Percentiles rank a stretch among this genome's conserved stretches.
Evolutionary conservation across 2,329 filamentous ascomycete genomes (phyloP).

Genomic region (Ophiostoma sp.): DNA sequence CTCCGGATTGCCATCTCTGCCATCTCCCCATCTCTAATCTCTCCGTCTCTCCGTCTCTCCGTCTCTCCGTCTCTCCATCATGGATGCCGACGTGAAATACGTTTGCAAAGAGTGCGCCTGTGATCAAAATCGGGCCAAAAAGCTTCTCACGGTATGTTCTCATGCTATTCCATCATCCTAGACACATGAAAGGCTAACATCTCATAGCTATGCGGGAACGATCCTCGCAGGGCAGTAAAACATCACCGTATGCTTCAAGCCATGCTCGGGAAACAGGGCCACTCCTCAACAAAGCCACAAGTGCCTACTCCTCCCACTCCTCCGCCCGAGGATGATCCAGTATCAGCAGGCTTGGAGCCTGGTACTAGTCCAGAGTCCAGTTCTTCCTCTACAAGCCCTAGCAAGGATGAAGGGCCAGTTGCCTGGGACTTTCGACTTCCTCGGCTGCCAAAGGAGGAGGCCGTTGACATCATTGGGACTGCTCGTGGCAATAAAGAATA

Average conservation of each 20-base stretch:
- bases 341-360: not conserved
- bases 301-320: not conserved
- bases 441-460: not conserved
- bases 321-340: not conserved
- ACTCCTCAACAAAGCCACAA: not conserved
- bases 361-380: too few species aligned
- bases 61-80: not conserved
- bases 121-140: not conserved
- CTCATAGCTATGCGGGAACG: not conserved
- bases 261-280: not conserved
- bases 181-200: not conserved
- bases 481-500: not conserved
- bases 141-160: not conserved
- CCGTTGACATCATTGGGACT: not conserved
- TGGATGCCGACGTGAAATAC: not conserved
- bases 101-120: not conserved
- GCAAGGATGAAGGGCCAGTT: not conserved
- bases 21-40: not conserved
- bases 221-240: not conserved
- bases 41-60: not conserved
- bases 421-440: not conserved
- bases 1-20: too few species aligned
- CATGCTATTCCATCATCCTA: not conserved
- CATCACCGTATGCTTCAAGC: not conserved
- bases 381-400: not conserved